Evolutionary conservation across 192 early-diverging fungal species (phyloP).

Genomic region (Mortierella hygrophila): DNA sequence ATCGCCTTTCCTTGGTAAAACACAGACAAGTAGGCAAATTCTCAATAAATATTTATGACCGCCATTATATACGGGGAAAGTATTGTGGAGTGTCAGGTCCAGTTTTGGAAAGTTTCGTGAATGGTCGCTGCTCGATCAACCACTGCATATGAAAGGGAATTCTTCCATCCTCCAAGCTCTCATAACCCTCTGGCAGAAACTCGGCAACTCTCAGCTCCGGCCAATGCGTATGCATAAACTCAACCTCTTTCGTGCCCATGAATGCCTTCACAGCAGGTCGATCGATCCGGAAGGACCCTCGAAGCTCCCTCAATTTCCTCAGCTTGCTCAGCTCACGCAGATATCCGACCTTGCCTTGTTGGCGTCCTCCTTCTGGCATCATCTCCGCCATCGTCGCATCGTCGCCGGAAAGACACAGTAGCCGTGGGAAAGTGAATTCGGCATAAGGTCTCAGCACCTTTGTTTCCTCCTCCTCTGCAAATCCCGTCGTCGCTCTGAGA

Average conservation of each 20-base stretch:
- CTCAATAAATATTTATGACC: too few species aligned
- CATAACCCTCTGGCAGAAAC: background rate
- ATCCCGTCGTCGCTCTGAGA: background rate
- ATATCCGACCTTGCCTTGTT: background rate
- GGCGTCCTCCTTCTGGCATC: background rate
- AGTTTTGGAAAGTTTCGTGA: background rate
- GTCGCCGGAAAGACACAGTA: background rate
- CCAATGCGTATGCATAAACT: constrained; percentile 8
- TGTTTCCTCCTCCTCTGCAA: background rate
- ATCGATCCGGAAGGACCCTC: background rate
- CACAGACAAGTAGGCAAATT: too few species aligned
- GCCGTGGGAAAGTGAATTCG: background rate
- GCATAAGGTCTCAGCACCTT: background rate
- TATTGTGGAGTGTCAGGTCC: background rate
- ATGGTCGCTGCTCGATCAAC: background rate
- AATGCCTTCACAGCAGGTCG: background rate
- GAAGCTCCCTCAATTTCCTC: background rate
- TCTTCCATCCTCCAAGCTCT: background rate
- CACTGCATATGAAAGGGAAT: background rate
- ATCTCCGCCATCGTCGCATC: background rate
- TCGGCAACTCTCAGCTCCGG: background rate
- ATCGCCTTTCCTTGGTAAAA: too few species aligned
- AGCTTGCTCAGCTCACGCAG: background rate
- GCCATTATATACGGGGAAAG: too few species aligned
- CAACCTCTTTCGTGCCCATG: background rate